Base-by-base conservation (phyloP, 768 basidiomycete genomes). In the Boletus insuetus region DNA sequence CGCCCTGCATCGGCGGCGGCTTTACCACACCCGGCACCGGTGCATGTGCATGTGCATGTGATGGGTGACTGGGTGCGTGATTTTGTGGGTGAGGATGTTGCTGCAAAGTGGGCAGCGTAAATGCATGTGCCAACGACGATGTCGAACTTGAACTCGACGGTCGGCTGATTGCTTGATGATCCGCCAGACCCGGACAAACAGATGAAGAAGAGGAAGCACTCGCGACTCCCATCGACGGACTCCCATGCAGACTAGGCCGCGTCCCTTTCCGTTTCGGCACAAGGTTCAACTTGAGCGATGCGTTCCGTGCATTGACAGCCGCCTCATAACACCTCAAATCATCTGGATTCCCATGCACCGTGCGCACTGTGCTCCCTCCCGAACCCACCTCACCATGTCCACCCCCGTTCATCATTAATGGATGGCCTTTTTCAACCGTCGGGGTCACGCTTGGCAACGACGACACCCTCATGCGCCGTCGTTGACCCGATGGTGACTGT, bases 391-490 rank as follows among this genome's bases (percentile, higher is more conserved):
- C 48, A 51, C 64, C 57, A n/a, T 68, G 62, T 14, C 40, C 57
- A n/a, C 12, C 37, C 4, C 54, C 69, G 22, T 58, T 61, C 14
- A 24, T 16, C 54, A 58, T 55, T 50, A 59, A 40, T 14, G 66
- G 63, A 34, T 63, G 59, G 0, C 53, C 53, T 31, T 59, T 61
- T 37, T 67, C 67, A 34, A 65, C 66, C 24, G 81, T 76, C 0
- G 88, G 87, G 3, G 87, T 89, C 70, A 85, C 83, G 60, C 81
- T 85, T 8, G 88, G 88, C 40, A 90, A 65, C n/a, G 84, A 86
- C 31, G 83, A 76, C 6, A 89, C 86, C 17, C 87, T 75, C 29
- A 75, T 75, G 9, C 86, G 75, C 38, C 83, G 61, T 9, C 70
- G 65, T 48, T 67, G 65, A 31, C 63, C 50, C 19, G 61, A 49